Conservation (phyloP, 768 basidiomycete species). For the Lentinula guzmanii region DNA sequence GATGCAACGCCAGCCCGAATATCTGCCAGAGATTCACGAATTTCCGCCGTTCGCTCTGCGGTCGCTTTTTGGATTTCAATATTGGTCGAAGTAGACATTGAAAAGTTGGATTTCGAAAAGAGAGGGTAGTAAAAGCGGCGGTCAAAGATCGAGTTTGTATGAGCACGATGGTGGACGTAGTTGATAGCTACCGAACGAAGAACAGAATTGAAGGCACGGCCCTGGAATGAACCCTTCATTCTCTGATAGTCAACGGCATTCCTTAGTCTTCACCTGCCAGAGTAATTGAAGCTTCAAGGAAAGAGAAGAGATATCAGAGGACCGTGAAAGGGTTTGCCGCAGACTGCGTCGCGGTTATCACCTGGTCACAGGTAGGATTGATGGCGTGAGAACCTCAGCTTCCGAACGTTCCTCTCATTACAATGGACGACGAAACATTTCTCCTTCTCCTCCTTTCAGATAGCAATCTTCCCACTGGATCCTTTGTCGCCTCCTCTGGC, state of each 20-base stretch:
- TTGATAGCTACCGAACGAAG: too few relatives aligned
- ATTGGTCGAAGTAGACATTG: background rate
- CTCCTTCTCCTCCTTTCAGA: conserved; percentile 78
- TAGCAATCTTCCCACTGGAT: conserved; percentile 94
- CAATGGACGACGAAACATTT: conserved; percentile 44
- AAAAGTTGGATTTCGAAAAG: background rate
- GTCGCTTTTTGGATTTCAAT: conserved; percentile 12
- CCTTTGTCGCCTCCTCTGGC: conserved; percentile 92
- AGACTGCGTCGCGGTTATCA: too few relatives aligned
- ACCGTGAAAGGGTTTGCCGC: too few relatives aligned
- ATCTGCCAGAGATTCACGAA: conserved; percentile 47
- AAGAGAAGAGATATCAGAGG: too few relatives aligned
- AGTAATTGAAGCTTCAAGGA: too few relatives aligned
- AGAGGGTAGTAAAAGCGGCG: background rate
- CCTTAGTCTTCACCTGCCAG: too few relatives aligned
- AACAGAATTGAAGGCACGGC: too few relatives aligned
- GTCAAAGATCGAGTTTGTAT: background rate
- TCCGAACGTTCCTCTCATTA: conserved; percentile 10
- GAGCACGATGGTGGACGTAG: too few relatives aligned
- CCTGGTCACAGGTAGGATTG: too few relatives aligned
- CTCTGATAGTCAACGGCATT: too few relatives aligned
- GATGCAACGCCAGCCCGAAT: conserved; percentile 42
- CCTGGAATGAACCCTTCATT: too few relatives aligned
- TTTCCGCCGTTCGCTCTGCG: conserved; percentile 45
- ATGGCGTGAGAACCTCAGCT: too few relatives aligned